phyloP scores from a whole-genome alignment of 2,329 filamentous ascomycete genomes.

The Scytalidium sp. region DNA sequence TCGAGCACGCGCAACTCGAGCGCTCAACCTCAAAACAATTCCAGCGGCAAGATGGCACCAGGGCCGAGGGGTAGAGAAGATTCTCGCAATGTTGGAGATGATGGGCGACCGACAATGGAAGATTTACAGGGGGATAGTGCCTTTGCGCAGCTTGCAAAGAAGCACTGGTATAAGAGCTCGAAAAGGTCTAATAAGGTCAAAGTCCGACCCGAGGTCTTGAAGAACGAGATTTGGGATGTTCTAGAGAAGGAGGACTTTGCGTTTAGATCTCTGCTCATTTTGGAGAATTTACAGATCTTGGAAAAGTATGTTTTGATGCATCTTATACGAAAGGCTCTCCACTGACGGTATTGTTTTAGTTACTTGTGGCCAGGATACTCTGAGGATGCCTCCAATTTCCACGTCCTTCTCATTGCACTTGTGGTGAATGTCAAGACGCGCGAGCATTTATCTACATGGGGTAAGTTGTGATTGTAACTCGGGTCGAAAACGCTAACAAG shows the following conservation, averaged over 20 bases:
- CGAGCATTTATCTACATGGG: constrained; percentile 86
- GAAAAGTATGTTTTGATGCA: constrained; percentile 61
- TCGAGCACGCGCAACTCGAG: neutral
- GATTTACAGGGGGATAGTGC: constrained; percentile 68
- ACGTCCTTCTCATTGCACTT: constrained; percentile 82
- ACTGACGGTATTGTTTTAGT: constrained; percentile 38
- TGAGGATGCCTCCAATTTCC: constrained; percentile 85
- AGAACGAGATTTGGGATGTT: constrained; percentile 83
- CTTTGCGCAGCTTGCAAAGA: constrained; percentile 75
- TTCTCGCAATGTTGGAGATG: constrained; percentile 32
- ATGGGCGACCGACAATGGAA: constrained; percentile 60
- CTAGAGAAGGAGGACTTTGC: constrained; percentile 79
- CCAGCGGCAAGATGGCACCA: constrained; percentile 24
- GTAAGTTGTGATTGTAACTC: constrained; percentile 39
- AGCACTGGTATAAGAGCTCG: constrained; percentile 75
- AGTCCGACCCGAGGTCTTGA: constrained; percentile 77
- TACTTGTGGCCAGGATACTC: constrained; percentile 95
- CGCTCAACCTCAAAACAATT: neutral
- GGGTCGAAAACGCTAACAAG: constrained; percentile 8
- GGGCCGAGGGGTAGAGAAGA: constrained; percentile 23
- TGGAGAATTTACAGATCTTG: constrained; percentile 88
- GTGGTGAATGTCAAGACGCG: constrained; percentile 85
- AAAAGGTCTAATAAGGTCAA: constrained; percentile 62
- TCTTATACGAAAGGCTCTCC: constrained; percentile 1
- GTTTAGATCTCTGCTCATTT: constrained; percentile 71